Base-by-base conservation (phyloP, 768 basidiomycete genomes). In the Agrocybe pediades region DNA sequence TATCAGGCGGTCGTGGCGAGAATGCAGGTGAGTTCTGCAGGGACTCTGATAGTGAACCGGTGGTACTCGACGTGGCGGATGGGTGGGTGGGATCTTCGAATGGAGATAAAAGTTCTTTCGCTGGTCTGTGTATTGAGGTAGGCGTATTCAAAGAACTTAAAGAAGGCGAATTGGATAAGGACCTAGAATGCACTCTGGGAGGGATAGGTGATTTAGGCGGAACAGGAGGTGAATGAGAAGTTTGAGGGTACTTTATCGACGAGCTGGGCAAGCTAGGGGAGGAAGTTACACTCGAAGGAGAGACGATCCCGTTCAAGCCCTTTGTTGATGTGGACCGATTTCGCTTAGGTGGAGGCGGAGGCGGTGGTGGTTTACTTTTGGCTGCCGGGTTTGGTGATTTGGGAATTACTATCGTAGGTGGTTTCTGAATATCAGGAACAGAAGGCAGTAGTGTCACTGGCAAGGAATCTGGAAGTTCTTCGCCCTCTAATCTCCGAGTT, bases 381-480 rank as follows among this genome's bases (percentile, higher is more conserved):
- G 36, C 45, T 15, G 30, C 11, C n/a, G 44, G 24, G 27, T 46
- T 52, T 16, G 55, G 51, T 24, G 55, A 52, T 36, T 25, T 51
- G n/a, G 40, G 40, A 40, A 42, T n/a, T 16, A 21, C 19, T n/a
- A 27, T 33, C 44, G 30, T 41, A 41, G 30, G 36, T 27, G 26
- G 20, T n/a, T 33, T 53, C 20, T 44, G 27, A 21, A 60, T 51
- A 20, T 57, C 56, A 42, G 64, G 55, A n/a, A 61, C 59, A 15
- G 68, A 51, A 2, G 67, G 65, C 9, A 69, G 69, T 16, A 71
- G 69, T 41, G 70, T 67, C 1, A 49, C n/a, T n/a, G 75, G 68
- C 20, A 74, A 61, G 23, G 62, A 55, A 26, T 51, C 50, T 3
- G 76, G 74, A 21, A 75, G 49, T 20, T 68, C 66, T 43, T 61